Base-by-base conservation (phyloP, 805 yeast genomes). In the Monosporozyma aquatica region DNA sequence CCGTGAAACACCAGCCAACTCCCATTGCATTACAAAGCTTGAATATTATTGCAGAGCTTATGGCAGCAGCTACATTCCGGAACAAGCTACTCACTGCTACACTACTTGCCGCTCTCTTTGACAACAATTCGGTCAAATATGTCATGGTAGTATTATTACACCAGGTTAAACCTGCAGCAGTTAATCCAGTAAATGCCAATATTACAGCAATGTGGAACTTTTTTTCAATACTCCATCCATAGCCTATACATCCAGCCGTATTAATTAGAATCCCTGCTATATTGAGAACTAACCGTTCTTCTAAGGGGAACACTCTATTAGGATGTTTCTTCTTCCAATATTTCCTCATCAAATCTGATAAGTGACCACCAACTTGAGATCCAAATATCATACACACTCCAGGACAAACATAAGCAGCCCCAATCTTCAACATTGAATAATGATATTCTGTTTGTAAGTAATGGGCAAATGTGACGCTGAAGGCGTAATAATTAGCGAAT, bases 101-200 rank as follows among this genome's bases (percentile, higher is more conserved):
- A 40, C 70, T 65, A 0, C 76, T 66, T 1, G 80, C 76, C 1
- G 78, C 72, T 47, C 71, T 74, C 2, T 66, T 68, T 4, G 69
- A 61, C 10, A 72, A 61, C 29, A 74, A 62, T 46, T 75, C 80
- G 1, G 78, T 69, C 38, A 75, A 52, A 51, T 75, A 75, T 0
- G 80, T 72, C 45, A 76, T 74, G 3, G 71, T 71, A 0, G 74
- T 68, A 17, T 72, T 71, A 45, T 74, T 72, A 24, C 73, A 71
- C 72, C 78, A 75, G 0, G 79, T 71, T 65, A 74, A 66, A 1
- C 80, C 79, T 50, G 72, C 71, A 0, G 78, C 77, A 24, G 63
- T 61, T 5, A 74, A 51, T 45, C 71, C 73, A 0, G 72, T 56
- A 45, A 70, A 69, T 4, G 71, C 61, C 41, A 71, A 66, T 3